phyloP scores from a whole-genome alignment of 2,329 filamentous ascomycete species.

The Fusarium pseudonygamai region DNA sequence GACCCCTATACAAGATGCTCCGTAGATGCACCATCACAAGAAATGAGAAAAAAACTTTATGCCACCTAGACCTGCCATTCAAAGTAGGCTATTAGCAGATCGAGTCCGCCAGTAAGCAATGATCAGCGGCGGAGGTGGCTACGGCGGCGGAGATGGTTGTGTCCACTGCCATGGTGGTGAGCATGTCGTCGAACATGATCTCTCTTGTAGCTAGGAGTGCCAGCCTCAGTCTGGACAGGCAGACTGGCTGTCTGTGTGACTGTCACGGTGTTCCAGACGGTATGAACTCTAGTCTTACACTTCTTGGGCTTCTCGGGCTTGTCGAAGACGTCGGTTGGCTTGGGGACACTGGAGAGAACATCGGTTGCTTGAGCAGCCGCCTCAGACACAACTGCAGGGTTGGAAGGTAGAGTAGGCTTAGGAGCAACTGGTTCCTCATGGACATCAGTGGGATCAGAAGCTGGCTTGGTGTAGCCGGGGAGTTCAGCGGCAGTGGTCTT shows the following conservation, averaged over 20 bases:
- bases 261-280: slow-evolving; percentile 58
- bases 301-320: slow-evolving; percentile 35
- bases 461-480: slow-evolving; percentile 19
- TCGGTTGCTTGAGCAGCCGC: slow-evolving; percentile 23
- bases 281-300: slow-evolving; percentile 46
- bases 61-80: slow-evolving; percentile 2
- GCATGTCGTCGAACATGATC: slow-evolving; percentile 47
- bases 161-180: slow-evolving; percentile 47
- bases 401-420: slow-evolving; percentile 15
- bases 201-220: slow-evolving; percentile 37
- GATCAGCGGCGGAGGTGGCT: slow-evolving; percentile 44
- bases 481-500: slow-evolving; percentile 17
- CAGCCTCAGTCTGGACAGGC: slow-evolving; percentile 24
- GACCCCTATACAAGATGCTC: slow-evolving; percentile 21
- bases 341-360: slow-evolving; percentile 12
- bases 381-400: slow-evolving; percentile 28
- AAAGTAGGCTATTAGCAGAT: slow-evolving; percentile 23
- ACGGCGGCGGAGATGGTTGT: slow-evolving; percentile 38
- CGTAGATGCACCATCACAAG: slow-evolving; percentile 14
- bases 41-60: slow-evolving; percentile 12
- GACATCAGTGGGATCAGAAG: slow-evolving; percentile 2
- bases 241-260: slow-evolving; percentile 48
- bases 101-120: background rate
- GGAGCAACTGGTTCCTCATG: slow-evolving; percentile 9
- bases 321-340: slow-evolving; percentile 29